Evolutionary conservation across 495 filamentous ascomycete species (phyloP).

Genomic region (Bombardia bombarda): DNA sequence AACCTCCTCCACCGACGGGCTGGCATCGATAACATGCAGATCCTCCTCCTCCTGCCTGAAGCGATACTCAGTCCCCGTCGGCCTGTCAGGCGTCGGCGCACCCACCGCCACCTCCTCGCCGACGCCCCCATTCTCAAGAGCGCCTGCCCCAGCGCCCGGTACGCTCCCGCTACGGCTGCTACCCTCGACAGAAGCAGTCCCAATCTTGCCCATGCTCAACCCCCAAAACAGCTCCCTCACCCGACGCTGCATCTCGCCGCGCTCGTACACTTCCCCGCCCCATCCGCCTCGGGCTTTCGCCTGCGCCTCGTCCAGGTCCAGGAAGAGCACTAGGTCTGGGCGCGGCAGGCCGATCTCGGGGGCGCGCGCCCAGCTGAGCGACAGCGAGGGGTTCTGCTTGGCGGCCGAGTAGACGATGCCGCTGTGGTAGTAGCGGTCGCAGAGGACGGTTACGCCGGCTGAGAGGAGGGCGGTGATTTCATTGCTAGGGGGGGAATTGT

Average conservation of each 20-base stretch:
- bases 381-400: constrained; percentile 62
- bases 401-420: constrained; percentile 95
- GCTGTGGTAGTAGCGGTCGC: constrained; percentile 91
- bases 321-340: constrained; percentile 81
- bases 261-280: constrained; percentile 86
- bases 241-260: constrained; percentile 67
- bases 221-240: constrained; percentile 69
- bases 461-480: constrained; percentile 54
- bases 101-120: constrained; percentile 19
- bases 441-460: constrained; percentile 64
- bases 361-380: constrained; percentile 66
- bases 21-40: constrained; percentile 48
- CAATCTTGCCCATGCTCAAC: constrained; percentile 38
- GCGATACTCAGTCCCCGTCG: constrained; percentile 25
- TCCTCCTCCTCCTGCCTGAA: constrained; percentile 45
- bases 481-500: constrained; percentile 29
- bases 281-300: constrained; percentile 73
- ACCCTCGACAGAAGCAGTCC: too few relatives aligned
- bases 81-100: constrained; percentile 6
- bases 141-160: constrained; percentile 4
- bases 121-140: background rate
- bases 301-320: constrained; percentile 66
- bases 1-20: constrained; percentile 41
- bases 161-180: too few relatives aligned
- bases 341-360: constrained; percentile 83